Conservation (phyloP, 805 yeast genomes). For the Wickerhamomyces canadensis region DNA sequence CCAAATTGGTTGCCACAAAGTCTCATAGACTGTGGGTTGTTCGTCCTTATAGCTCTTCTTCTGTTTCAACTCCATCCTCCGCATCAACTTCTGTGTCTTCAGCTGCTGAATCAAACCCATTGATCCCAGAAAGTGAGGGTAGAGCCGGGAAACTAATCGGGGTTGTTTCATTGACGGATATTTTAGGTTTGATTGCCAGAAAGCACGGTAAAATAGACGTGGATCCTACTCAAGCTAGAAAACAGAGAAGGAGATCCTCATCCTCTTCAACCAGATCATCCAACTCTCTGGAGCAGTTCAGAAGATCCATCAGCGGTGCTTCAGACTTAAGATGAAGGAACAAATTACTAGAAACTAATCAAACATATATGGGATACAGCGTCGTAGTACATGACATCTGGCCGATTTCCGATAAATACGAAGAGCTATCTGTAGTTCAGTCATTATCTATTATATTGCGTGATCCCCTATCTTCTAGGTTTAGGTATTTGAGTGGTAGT, state of each 20-base stretch:
- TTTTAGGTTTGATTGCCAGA: constrained; percentile 74
- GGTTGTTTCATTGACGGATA: constrained; percentile 88
- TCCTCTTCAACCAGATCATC: constrained; percentile 28
- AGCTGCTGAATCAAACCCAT: constrained; percentile 22
- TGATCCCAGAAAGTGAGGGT: constrained; percentile 37
- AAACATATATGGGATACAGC: too few species aligned
- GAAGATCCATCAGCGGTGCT: constrained; percentile 36
- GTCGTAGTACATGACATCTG: too few species aligned
- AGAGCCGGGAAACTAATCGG: constrained; percentile 82
- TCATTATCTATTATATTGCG: not conserved
- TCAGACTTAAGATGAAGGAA: constrained; percentile 22
- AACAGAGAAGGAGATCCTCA: constrained; percentile 67
- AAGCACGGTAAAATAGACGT: constrained; percentile 57
- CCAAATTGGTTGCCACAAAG: constrained; percentile 91
- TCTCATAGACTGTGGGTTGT: constrained; percentile 88
- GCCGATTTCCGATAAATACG: too few species aligned
- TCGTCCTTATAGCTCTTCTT: constrained; percentile 39
- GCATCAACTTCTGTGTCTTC: constrained; percentile 20
- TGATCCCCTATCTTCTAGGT: not conserved
- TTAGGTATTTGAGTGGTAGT: too few species aligned
- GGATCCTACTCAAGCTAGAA: constrained; percentile 84
- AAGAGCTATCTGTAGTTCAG: too few species aligned
- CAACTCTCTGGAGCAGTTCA: constrained; percentile 33
- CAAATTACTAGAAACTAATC: too few species aligned
- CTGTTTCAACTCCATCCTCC: constrained; percentile 16